A percentile compares a stretch with the other conserved stretches of the same genome.
Conservation (phyloP, 345 rosid genomes). For the Arabidopsis suecica region DNA sequence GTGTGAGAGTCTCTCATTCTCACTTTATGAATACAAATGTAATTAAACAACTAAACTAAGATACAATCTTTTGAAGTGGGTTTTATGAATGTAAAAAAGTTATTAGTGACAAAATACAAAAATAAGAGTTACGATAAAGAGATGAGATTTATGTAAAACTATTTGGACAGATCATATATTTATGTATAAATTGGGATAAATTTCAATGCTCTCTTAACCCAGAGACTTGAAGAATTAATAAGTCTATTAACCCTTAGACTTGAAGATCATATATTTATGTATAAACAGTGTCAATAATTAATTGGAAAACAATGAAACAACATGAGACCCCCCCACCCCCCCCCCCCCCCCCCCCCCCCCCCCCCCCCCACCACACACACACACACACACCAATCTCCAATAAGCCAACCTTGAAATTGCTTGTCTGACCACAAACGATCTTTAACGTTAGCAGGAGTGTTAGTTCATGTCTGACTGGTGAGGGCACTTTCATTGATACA, state of each 20-base stretch:
- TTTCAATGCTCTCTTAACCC: not conserved
- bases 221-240: not conserved
- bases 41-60: too few species aligned
- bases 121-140: too few species aligned
- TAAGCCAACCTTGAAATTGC: conserved; percentile 8
- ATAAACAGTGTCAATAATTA: conserved; percentile 11
- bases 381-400: not conserved
- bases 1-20: too few species aligned
- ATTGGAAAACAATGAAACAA: conserved; percentile 5
- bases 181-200: not conserved
- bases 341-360: too few species aligned
- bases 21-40: too few species aligned
- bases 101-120: too few species aligned
- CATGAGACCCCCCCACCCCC: conserved; percentile 9
- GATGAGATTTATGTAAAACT: too few species aligned
- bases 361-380: too few species aligned
- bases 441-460: conserved; percentile 5
- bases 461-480: conserved; percentile 23
- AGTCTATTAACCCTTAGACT: not conserved
- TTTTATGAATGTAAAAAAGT: too few species aligned
- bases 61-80: too few species aligned
- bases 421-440: not conserved
- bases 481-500: not conserved
- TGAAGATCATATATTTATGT: not conserved
- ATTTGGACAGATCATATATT: not conserved